Evolutionary conservation across 176 grass and related monocot genomes (phyloP).

Genomic region (Puccinellia tenuiflora): DNA sequence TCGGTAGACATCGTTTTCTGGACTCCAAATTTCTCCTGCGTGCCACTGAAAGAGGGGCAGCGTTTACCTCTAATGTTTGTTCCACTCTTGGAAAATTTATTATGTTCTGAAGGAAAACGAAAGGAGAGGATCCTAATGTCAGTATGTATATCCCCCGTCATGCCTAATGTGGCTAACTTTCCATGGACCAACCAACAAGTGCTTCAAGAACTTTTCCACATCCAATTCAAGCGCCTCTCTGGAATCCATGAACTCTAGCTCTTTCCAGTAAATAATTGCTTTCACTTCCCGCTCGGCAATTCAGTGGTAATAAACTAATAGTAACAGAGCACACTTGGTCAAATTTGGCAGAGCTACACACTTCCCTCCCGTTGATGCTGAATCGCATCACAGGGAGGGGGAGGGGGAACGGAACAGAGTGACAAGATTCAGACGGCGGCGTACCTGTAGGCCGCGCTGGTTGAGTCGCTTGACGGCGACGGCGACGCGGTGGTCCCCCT

Average conservation of each 20-base stretch:
- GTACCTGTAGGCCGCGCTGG: slow-evolving; percentile 70
- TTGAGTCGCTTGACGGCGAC: slow-evolving; percentile 88
- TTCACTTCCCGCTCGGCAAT: neutral
- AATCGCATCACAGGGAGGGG: no score
- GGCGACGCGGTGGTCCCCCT: slow-evolving; percentile 46
- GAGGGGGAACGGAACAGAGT: no score
- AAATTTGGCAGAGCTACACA: neutral
- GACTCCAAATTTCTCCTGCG: slow-evolving; percentile 3
- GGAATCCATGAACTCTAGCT: neutral
- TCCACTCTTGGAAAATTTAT: neutral
- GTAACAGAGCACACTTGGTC: neutral
- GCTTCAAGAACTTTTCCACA: neutral
- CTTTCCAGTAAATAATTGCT: neutral
- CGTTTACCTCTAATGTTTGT: neutral
- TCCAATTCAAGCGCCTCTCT: neutral
- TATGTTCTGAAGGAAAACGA: neutral
- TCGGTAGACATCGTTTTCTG: slow-evolving; percentile 5
- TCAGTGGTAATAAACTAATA: neutral
- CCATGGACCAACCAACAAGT: neutral
- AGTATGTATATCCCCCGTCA: no score
- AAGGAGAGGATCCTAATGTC: neutral
- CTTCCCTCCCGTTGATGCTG: no score
- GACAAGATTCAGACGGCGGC: no score
- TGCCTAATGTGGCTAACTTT: neutral
- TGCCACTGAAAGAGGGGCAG: neutral